Conservation (phyloP, 257 asterid species). For the Coffea canephora region DNA sequence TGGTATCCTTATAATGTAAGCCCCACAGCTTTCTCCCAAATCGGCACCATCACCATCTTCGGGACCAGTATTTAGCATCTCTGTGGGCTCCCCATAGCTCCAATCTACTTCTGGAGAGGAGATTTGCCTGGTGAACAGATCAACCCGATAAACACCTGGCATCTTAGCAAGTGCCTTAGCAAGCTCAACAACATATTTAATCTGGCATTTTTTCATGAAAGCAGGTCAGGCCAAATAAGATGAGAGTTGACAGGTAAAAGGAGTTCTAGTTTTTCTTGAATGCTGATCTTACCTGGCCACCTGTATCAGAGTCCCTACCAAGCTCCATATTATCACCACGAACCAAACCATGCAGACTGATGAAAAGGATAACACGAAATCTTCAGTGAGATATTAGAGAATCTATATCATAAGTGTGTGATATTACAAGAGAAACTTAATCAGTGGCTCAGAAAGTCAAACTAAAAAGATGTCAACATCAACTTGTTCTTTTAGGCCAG, state of each 20-base stretch:
- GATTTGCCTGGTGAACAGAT: conserved; percentile 76
- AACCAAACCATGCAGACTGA: conserved; percentile 77
- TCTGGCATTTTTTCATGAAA: conserved; percentile 41
- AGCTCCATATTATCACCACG: conserved; percentile 95
- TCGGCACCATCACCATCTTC: conserved; percentile 51
- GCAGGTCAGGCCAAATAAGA: conserved; percentile 13
- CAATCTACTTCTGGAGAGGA: conserved; percentile 79
- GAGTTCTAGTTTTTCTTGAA: background rate
- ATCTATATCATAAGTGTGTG: background rate
- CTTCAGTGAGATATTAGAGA: conserved; percentile 1
- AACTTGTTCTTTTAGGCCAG: background rate
- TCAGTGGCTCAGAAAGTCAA: background rate
- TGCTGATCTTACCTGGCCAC: conserved; percentile 62
- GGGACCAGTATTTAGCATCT: conserved; percentile 60
- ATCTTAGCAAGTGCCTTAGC: conserved; percentile 76
- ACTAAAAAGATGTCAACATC: background rate
- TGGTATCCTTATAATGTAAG: conserved; percentile 72
- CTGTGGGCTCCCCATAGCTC: conserved; percentile 84
- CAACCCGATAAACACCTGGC: conserved; percentile 80
- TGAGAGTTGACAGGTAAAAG: background rate
- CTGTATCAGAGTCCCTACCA: conserved; percentile 89
- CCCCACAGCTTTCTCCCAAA: conserved; percentile 76
- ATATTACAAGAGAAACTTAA: background rate
- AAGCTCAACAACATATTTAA: conserved; percentile 74
- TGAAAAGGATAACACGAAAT: conserved; percentile 8